These are phyloP conservation scores for Cryphonectria radicalis DNA, from an alignment of 2,329 filamentous ascomycete species.

Conservation along the genomic window DNA sequence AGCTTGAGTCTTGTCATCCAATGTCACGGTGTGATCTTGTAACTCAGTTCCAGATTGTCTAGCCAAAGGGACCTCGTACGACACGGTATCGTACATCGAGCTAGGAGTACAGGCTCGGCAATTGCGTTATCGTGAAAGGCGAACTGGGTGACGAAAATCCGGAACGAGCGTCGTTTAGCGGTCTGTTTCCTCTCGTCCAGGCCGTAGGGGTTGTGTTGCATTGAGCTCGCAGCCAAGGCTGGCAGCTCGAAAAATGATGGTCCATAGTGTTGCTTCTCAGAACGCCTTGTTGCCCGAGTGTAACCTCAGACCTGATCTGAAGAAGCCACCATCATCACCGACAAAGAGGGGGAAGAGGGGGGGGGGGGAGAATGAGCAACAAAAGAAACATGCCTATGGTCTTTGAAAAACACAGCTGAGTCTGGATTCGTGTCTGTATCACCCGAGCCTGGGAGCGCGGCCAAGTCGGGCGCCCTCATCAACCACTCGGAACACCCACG, in stretches of 20 bases:
- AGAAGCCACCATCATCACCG: not conserved
- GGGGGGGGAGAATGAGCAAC: too few species aligned
- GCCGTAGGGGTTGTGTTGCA: not conserved
- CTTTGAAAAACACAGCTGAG: not conserved
- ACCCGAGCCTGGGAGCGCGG: not conserved
- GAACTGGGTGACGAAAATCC: not conserved
- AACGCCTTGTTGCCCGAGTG: not conserved
- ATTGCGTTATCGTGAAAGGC: slow-evolving; percentile 3
- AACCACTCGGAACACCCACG: not conserved
- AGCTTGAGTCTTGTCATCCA: not conserved
- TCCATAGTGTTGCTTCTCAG: not conserved
- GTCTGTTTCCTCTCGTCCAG: not conserved
- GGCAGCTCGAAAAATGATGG: not conserved
- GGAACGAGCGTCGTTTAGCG: not conserved
- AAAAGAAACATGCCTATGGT: not conserved
- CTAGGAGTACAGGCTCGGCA: slow-evolving; percentile 10
- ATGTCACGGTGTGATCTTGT: slow-evolving; percentile 9
- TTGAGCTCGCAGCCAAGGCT: not conserved
- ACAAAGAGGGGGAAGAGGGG: not conserved
- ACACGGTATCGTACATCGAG: not conserved
- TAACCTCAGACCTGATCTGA: not conserved
- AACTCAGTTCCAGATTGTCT: slow-evolving; percentile 2
- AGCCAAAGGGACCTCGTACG: not conserved
- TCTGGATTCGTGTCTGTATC: not conserved
- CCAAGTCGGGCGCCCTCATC: too few species aligned